A percentile compares a stretch with the other conserved stretches of the same genome.
phyloP scores from a whole-genome alignment of 805 yeast species.

The Hanseniaspora thailandica region DNA sequence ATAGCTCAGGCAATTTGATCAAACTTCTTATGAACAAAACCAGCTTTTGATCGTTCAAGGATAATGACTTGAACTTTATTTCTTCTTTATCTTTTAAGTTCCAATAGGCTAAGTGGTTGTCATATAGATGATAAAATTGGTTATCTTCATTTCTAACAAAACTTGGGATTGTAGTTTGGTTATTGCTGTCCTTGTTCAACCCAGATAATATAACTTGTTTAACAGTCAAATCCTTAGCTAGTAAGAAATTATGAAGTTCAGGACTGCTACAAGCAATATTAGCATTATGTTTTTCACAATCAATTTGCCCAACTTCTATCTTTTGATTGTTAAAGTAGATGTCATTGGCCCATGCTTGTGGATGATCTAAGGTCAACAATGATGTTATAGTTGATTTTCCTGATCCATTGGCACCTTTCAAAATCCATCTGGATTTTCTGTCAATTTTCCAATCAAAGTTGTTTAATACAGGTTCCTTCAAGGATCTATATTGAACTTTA shows the following conservation, averaged over 20 bases:
- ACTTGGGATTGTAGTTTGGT: constrained; percentile 39
- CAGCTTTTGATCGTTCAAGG: constrained; percentile 66
- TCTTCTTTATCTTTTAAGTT: constrained; percentile 27
- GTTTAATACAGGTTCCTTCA: constrained; percentile 44
- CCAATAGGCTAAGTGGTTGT: constrained; percentile 38
- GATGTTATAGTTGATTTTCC: constrained; percentile 87
- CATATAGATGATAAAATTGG: constrained; percentile 26
- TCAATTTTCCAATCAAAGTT: constrained; percentile 55
- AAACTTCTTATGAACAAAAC: constrained; percentile 66
- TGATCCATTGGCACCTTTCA: constrained; percentile 80
- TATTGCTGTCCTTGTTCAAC: constrained; percentile 44
- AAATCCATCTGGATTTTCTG: constrained; percentile 75
- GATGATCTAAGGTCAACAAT: constrained; percentile 84
- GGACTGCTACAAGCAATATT: constrained; percentile 84
- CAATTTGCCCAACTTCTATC: constrained; percentile 61
- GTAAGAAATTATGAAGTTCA: constrained; percentile 81
- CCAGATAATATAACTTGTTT: constrained; percentile 61
- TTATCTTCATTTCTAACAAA: constrained; percentile 28
- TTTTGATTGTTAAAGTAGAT: constrained; percentile 51
- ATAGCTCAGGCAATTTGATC: constrained; percentile 61
- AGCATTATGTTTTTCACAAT: constrained; percentile 67
- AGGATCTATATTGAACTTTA: constrained; percentile 45
- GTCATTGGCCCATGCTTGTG: constrained; percentile 80
- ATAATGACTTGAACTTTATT: constrained; percentile 39
- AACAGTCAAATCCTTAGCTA: constrained; percentile 39